phyloP scores from a whole-genome alignment of 2,329 filamentous ascomycete genomes.

The Neonectria sp. region DNA sequence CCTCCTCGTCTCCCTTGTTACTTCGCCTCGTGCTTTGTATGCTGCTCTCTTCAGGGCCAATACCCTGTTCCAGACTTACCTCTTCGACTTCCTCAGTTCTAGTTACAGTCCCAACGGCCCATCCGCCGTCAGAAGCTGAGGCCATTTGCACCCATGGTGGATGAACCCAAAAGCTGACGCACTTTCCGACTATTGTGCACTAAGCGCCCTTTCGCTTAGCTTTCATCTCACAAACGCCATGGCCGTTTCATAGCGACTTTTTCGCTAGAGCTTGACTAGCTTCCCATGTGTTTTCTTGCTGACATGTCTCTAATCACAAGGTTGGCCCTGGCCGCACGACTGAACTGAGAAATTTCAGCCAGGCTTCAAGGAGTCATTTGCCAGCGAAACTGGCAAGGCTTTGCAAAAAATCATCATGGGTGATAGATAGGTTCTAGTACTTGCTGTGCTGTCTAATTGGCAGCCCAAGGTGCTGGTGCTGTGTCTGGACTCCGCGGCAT shows the following conservation, averaged over 20 bases:
- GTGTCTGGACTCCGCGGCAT: background rate
- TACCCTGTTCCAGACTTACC: background rate
- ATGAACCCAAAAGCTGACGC: constrained; percentile 12
- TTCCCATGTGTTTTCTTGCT: background rate
- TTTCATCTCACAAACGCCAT: constrained; percentile 16
- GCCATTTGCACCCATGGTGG: background rate
- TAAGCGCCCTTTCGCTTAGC: constrained; percentile 8
- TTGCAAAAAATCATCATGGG: background rate
- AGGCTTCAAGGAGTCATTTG: too few species aligned
- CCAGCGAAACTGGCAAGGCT: background rate
- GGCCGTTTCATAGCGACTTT: constrained; percentile 23
- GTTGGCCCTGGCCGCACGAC: background rate
- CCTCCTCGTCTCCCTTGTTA: background rate
- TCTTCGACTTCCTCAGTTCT: background rate
- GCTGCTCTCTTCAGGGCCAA: background rate
- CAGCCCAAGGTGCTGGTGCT: too few species aligned
- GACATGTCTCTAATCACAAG: constrained; percentile 14
- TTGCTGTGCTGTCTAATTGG: background rate
- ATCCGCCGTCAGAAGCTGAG: constrained; percentile 3
- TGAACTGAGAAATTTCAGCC: background rate
- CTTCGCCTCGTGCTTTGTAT: background rate
- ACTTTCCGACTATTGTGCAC: background rate
- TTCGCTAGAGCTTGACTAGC: background rate
- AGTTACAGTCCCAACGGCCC: background rate
- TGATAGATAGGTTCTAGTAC: background rate